phyloP scores from a whole-genome alignment of 352 stramenopile genomes.

The Globisporangium rhizosaccharum region DNA sequence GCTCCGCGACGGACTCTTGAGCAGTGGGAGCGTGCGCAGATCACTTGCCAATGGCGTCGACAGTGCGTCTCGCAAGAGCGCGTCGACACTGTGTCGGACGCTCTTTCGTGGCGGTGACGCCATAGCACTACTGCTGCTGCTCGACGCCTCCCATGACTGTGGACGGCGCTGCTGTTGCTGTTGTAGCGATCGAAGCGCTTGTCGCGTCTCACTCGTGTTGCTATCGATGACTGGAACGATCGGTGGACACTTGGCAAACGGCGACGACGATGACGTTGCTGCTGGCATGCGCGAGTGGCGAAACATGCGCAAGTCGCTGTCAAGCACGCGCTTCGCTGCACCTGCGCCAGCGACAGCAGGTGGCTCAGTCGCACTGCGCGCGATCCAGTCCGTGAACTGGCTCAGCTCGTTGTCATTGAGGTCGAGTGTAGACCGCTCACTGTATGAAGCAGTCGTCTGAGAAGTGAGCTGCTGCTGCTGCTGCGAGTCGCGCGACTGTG shows the following conservation, averaged over 20 bases:
- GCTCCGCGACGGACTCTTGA: constrained; percentile 15
- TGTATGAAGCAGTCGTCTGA: neutral
- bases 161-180: constrained; percentile 1
- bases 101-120: constrained; percentile 7
- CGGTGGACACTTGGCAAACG: constrained; percentile 5
- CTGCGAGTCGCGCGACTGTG: neutral
- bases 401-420: constrained; percentile 16
- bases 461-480: neutral
- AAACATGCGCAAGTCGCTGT: constrained; percentile 57
- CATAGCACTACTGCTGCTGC: neutral
- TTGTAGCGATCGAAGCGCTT: neutral
- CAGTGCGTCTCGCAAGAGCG: neutral
- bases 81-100: neutral
- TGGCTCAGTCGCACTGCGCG: constrained; percentile 21
- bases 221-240: constrained; percentile 6
- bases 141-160: constrained; percentile 2
- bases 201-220: neutral
- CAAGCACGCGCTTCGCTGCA: constrained; percentile 29
- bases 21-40: constrained; percentile 26
- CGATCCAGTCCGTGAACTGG: constrained; percentile 46
- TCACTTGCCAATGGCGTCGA: neutral
- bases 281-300: constrained; percentile 10
- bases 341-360: constrained; percentile 35
- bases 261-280: neutral
- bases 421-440: neutral